A percentile compares a stretch with the other conserved stretches of the same genome.
Evolutionary conservation across 257 asterid species (phyloP).

Genomic region (Nicotiana knightiana): DNA sequence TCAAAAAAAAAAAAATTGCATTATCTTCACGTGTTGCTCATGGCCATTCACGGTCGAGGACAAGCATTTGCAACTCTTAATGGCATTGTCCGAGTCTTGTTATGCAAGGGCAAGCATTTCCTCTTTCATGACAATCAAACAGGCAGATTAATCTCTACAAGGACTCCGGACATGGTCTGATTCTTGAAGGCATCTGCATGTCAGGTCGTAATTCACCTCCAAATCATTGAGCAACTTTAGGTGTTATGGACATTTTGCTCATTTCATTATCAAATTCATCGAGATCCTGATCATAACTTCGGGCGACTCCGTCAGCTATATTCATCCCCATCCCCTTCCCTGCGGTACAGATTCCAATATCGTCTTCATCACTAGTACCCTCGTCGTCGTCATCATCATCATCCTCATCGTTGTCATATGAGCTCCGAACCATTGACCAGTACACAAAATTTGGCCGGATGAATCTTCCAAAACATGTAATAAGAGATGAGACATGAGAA

Average conservation of each 20-base stretch:
- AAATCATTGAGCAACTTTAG: neutral
- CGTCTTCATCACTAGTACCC: slow-evolving; percentile 58
- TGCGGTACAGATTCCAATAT: slow-evolving; percentile 15
- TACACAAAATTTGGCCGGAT: slow-evolving; percentile 74
- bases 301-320: slow-evolving; percentile 33
- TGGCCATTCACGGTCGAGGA: neutral
- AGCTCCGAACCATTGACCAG: slow-evolving; percentile 88
- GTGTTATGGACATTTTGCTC: neutral
- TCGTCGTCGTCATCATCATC: slow-evolving; percentile 26
- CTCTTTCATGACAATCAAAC: neutral
- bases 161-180: slow-evolving; percentile 85
- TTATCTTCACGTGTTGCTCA: neutral
- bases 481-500: neutral
- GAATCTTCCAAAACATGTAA: slow-evolving; percentile 36
- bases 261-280: neutral
- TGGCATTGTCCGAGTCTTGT: neutral
- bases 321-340: slow-evolving; percentile 41
- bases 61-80: neutral
- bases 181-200: slow-evolving; percentile 75
- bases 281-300: slow-evolving; percentile 11
- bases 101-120: neutral
- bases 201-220: slow-evolving; percentile 17
- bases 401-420: slow-evolving; percentile 34
- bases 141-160: slow-evolving; percentile 24
- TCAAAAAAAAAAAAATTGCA: neutral